phyloP scores from a whole-genome alignment of 345 rosid genomes.

The Cardamine chenopodiifolia region DNA sequence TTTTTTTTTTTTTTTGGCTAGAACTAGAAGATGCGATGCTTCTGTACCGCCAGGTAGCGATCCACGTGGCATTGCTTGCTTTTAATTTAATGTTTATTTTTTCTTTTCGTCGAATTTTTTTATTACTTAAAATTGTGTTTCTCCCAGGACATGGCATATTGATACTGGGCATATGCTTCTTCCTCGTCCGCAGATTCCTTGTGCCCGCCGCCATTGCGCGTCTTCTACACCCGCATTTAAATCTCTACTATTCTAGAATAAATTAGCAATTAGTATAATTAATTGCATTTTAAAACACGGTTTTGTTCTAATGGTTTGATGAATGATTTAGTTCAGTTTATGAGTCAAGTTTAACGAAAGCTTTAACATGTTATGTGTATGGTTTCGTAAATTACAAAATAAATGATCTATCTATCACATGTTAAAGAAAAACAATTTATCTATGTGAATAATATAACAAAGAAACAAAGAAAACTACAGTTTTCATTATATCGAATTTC shows the following conservation, averaged over 20 bases:
- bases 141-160: constrained; percentile 14
- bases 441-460: background rate
- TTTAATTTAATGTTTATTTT: background rate
- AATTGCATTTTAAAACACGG: background rate
- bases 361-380: no score
- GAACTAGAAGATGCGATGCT: constrained; percentile 55
- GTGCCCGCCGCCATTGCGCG: constrained; percentile 36
- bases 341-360: background rate
- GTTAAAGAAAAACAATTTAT: no score
- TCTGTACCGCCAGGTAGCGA: constrained; percentile 58
- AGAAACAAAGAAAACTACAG: background rate
- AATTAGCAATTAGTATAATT: background rate
- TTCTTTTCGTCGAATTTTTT: no score
- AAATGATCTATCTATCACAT: no score
- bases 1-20: background rate
- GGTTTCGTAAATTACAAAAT: no score
- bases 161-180: constrained; percentile 37
- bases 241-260: background rate
- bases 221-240: constrained; percentile 17
- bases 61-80: constrained; percentile 72
- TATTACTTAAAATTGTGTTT: background rate
- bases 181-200: constrained; percentile 38
- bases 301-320: background rate
- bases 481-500: background rate
- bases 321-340: background rate